A percentile compares a stretch with the other conserved stretches of the same genome.
Evolutionary conservation across 371 early-diverging fungal genomes (phyloP).

Genomic region (Mucor racemosus): DNA sequence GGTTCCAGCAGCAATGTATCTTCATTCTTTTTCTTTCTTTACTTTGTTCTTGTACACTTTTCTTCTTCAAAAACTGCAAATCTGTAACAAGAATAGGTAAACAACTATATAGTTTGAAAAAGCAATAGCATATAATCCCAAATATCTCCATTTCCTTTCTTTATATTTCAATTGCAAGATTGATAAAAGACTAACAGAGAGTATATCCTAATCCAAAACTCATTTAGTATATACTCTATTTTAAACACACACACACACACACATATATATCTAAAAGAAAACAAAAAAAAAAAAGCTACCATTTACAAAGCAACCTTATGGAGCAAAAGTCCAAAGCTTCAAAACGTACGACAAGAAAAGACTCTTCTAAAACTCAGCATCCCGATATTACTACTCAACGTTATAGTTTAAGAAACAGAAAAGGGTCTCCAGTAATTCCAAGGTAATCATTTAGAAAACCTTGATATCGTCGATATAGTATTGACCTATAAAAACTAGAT

Average conservation of each 20-base stretch:
- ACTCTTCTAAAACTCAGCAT: conserved; percentile 12
- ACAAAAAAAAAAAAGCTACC: neutral
- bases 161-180: neutral
- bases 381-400: conserved; percentile 1
- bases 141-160: no score
- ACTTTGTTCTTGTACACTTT: neutral
- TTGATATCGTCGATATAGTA: neutral
- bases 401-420: conserved; percentile 19
- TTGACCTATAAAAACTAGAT: neutral
- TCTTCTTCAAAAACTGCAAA: neutral
- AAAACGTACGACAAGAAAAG: conserved; percentile 21
- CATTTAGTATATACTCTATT: neutral
- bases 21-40: neutral
- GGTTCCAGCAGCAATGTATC: neutral
- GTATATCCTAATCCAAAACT: neutral
- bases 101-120: no score
- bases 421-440: conserved; percentile 13
- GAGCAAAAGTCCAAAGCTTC: conserved; percentile 28
- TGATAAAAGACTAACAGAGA: neutral
- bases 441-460: neutral
- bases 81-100: no score
- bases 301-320: conserved; percentile 14
- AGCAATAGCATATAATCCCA: no score
- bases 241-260: neutral
- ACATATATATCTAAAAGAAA: neutral